Evolutionary conservation across 192 early-diverging fungal species (phyloP).

Genomic region (Mortierella hygrophila): DNA sequence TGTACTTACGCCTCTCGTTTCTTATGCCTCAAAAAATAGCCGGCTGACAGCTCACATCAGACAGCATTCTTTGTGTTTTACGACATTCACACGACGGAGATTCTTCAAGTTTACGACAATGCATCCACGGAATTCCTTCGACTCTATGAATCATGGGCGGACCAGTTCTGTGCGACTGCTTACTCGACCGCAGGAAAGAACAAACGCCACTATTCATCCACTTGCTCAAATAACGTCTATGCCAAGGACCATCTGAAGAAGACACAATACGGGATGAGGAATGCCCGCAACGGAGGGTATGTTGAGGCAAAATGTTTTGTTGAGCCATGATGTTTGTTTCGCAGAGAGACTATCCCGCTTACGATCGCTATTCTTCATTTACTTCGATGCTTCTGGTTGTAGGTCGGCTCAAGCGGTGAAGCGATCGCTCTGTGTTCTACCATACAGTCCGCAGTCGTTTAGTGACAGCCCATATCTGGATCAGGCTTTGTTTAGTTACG

Average conservation of each 20-base stretch:
- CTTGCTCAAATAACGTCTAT: slow-evolving; percentile 67
- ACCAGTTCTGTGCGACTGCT: slow-evolving; percentile 59
- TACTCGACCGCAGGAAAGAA: slow-evolving; percentile 45
- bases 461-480: slow-evolving; percentile 78
- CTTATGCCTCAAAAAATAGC: slow-evolving; percentile 7
- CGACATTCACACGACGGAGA: slow-evolving; percentile 64
- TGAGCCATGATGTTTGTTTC: not conserved
- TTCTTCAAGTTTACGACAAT: slow-evolving; percentile 76
- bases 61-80: slow-evolving; percentile 79
- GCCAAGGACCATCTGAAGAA: slow-evolving; percentile 68
- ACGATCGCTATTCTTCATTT: not conserved
- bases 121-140: slow-evolving; percentile 70
- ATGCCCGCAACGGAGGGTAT: slow-evolving; percentile 83
- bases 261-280: slow-evolving; percentile 67
- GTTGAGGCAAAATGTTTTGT: not conserved
- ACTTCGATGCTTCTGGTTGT: not conserved
- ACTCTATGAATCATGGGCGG: slow-evolving; percentile 62
- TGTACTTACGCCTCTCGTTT: slow-evolving; percentile 1
- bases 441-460: slow-evolving; percentile 72
- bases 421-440: slow-evolving; percentile 68
- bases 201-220: slow-evolving; percentile 56
- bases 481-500: slow-evolving; percentile 72
- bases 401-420: slow-evolving; percentile 71
- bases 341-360: not conserved
- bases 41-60: slow-evolving; percentile 54